phyloP scores from a whole-genome alignment of 805 yeast species.

The Suhomyces sp. region DNA sequence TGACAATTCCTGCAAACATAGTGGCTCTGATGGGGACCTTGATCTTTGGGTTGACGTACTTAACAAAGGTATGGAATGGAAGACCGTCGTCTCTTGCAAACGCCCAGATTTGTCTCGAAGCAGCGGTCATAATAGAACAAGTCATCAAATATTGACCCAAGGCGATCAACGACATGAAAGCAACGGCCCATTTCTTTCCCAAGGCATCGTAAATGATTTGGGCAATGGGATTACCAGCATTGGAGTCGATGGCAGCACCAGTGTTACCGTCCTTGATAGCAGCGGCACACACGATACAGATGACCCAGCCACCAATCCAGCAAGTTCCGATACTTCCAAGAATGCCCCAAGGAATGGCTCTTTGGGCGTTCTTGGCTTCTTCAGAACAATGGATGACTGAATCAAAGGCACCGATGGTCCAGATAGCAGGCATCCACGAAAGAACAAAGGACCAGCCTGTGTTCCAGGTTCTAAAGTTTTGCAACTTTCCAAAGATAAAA shows the following conservation, averaged over 20 bases:
- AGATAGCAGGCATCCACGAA: conserved; percentile 64
- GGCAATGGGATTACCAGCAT: conserved; percentile 63
- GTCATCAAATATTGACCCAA: conserved; percentile 68
- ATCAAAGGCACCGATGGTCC: conserved; percentile 77
- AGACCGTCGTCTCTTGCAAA: conserved; percentile 76
- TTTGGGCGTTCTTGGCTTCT: conserved; percentile 62
- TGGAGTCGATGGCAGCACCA: conserved; percentile 39
- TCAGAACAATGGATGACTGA: conserved; percentile 73
- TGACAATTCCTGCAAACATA: conserved; percentile 49
- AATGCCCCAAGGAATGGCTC: conserved; percentile 66
- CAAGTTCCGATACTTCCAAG: conserved; percentile 58
- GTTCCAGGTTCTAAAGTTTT: conserved; percentile 56
- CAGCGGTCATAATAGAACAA: conserved; percentile 58
- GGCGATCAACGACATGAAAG: conserved; percentile 57
- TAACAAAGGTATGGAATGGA: conserved; percentile 54
- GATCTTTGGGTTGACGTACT: conserved; percentile 53
- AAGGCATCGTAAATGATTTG: conserved; percentile 61
- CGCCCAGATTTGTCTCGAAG: conserved; percentile 72
- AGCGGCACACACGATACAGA: conserved; percentile 54
- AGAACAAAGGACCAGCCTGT: conserved; percentile 59
- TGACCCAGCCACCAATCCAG: conserved; percentile 57
- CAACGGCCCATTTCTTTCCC: conserved; percentile 65
- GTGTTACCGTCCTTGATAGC: conserved; percentile 50
- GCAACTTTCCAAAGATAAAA: conserved; percentile 55
- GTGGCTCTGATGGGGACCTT: conserved; percentile 70